A percentile compares a stretch with the other conserved stretches of the same genome.
phyloP scores from a whole-genome alignment of 306 rosid species.

The Vigna hirtella region DNA sequence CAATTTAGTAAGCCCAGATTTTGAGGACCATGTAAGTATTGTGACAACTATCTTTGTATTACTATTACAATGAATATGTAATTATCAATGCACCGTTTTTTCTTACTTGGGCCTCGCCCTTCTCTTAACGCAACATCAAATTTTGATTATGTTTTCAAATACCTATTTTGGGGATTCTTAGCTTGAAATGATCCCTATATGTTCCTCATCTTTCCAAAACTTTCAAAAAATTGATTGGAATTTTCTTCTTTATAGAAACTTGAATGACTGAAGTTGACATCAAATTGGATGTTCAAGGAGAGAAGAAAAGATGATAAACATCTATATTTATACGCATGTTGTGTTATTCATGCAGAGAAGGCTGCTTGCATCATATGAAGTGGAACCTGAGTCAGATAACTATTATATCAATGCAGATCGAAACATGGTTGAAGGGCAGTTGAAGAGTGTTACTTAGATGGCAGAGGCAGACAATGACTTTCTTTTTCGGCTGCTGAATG shows the following conservation, averaged over 20 bases:
- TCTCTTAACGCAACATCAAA: background rate
- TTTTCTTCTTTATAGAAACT: conserved; percentile 16
- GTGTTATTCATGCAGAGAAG: conserved; percentile 62
- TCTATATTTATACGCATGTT: conserved; percentile 3
- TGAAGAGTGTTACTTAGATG: conserved; percentile 51
- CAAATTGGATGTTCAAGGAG: conserved; percentile 13
- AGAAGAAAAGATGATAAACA: conserved; percentile 9
- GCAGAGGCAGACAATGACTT: conserved; percentile 2
- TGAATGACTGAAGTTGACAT: conserved; percentile 17
- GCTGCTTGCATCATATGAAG: conserved; percentile 74
- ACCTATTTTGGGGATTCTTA: background rate
- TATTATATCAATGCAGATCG: conserved; percentile 39
- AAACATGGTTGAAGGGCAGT: conserved; percentile 42
- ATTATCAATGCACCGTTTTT: conserved; percentile 18
- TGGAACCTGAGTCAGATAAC: conserved; percentile 48
- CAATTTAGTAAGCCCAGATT: conserved; percentile 87
- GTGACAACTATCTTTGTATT: conserved; percentile 30
- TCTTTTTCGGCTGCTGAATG: conserved; percentile 21
- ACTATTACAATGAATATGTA: conserved; percentile 14
- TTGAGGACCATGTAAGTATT: conserved; percentile 90
- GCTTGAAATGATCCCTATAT: conserved; percentile 54
- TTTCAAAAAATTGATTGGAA: background rate
- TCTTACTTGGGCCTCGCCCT: conserved; percentile 14
- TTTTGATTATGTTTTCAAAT: background rate
- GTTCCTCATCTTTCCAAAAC: conserved; percentile 31